Base-by-base conservation (phyloP, 352 stramenopile species). In the Phytopythium montanum region DNA sequence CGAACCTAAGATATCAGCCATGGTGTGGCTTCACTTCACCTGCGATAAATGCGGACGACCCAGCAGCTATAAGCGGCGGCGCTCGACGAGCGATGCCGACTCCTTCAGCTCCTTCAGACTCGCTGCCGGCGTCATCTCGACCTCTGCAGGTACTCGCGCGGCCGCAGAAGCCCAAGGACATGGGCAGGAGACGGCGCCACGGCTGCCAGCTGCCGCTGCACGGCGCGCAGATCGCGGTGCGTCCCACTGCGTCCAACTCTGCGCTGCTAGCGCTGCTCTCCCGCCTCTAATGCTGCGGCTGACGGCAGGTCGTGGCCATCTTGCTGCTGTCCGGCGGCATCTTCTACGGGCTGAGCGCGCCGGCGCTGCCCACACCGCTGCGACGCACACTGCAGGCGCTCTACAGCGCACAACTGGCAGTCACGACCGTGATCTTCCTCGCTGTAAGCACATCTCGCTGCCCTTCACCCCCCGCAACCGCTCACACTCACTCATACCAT, bases 171-270 rank as follows among this genome's bases (percentile, higher is more conserved):
- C 29, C 21, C 3, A 10, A 55, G 49, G 49, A 42, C 16, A 55
- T 55, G 49, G 7, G 48, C 48, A 38, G 29, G 50, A 8, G 29
- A 55, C 78, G 78, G 7, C 78, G 65, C 26, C 75, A 85, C 33
- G 79, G 75, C 39, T 85, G 73, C 55, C 57, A 84, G 68, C 55
- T 58, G 44, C 76, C 76, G 21, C 66, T 81, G 49, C 66, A 81
- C 42, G 39, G 61, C 39, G 69, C 69, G 13, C 74, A 83, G 54
- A 28, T 76, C 45, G 66, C 69, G 57, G 74, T 83, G 54, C 29
- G 59, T 38, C 8, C 33, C 33, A n/a, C 33, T 12, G 33, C 33
- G 8, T 12, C 9, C 31, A 9, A 10, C 31, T 38, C 62, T 19
- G 7, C 36, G 16, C 48, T 26, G 2, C 48, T 54, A 25, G 36